Base-by-base conservation (phyloP, 176 grass and related monocot species). In the Rhynchospora pubera region DNA sequence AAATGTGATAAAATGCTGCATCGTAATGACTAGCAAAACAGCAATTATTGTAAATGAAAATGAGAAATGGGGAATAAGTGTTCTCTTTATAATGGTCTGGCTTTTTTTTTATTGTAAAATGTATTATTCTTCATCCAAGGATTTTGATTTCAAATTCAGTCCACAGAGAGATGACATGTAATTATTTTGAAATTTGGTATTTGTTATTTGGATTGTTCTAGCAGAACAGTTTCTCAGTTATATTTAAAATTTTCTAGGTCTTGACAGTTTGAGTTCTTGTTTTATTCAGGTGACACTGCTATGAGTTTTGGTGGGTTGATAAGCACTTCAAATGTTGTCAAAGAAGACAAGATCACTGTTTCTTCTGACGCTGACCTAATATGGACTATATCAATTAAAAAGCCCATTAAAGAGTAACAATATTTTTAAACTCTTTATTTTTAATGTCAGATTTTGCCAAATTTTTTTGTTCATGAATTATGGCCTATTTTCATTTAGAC, bases 291-390 rank as follows among this genome's bases (percentile, higher is more conserved):
- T 87, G 87, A 87, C 19, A 85, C 91, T 1, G 83, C 79, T 19
- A 94, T 98, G 96, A 83, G 84, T n/a, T 98, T 87, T 83, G 92
- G 96, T 39, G 84, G 90, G 42, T 64, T 98, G 68, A 53, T 98
- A 65, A 94, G 92, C 87, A 98, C 96, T 80, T 98, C 92, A 53
- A 98, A 98, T 82, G 75, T 93, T 11, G 96, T 93, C 43, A 79
- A 86, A 6, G 85, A 87, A 7, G 89, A 91, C 32, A 91, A 79
- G 74, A 79, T 94, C 48, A 93, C 90, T 0, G 85, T 98, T 67
- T 77, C 57, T 28, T 98, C 95, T 51, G 92, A 93, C 88, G 71
- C 89, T 86, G 92, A 99, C 88, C 85, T 99, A 83, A 72, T 99
- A n/a, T 99, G 96, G 92, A 99, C 96, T 32, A 95, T 89, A 90